Conservation (phyloP, 768 basidiomycete genomes). For the Pleurotus giganteus region DNA sequence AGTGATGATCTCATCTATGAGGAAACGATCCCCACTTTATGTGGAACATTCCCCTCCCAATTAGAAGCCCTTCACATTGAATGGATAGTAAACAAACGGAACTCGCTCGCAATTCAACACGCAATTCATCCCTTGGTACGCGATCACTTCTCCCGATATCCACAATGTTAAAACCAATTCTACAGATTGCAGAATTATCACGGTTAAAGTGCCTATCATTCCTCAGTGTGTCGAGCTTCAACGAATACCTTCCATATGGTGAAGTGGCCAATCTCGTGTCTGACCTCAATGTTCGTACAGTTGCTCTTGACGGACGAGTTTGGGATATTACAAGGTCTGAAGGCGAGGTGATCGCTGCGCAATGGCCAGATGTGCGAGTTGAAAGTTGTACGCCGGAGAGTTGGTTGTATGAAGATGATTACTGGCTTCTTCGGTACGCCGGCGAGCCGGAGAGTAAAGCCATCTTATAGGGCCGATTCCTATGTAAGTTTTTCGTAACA, state of each 20-base stretch:
- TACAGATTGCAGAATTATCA: background rate
- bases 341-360: background rate
- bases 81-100: background rate
- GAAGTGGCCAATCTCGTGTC: background rate
- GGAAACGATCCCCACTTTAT: background rate
- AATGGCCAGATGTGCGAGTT: background rate
- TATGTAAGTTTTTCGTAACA: background rate
- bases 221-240: background rate
- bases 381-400: background rate
- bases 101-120: background rate
- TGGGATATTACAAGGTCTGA: background rate
- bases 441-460: background rate
- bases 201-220: background rate
- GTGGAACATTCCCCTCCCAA: background rate
- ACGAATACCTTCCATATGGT: constrained; percentile 1
- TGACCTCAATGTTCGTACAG: background rate
- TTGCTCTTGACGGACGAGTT: background rate
- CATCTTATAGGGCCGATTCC: background rate
- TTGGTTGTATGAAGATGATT: background rate
- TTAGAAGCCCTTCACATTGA: background rate
- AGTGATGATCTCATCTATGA: background rate
- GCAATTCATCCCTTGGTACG: background rate
- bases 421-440: constrained; percentile 7
- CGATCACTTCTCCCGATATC: background rate
- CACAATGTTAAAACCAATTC: background rate